Conservation (phyloP, 345 rosid species). For the rapeseed (Brassica napus) region Da-Ae NC_063434.1:3394501-3395000, state of each 20-base stretch:
- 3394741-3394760: background rate
- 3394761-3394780: slow-evolving; percentile 3
- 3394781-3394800: slow-evolving; percentile 2
- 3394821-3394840: background rate
- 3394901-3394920: slow-evolving; percentile 64
- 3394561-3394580: background rate
- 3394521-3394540: slow-evolving; percentile 92
- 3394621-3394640: background rate
- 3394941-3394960: background rate
- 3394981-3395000: slow-evolving; percentile 88
- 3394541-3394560: slow-evolving; percentile 98
- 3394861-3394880: slow-evolving; percentile 93
- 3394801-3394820: slow-evolving; percentile 13
- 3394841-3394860: slow-evolving; percentile 79
- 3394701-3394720: slow-evolving; percentile 94
- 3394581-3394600: background rate
- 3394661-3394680: slow-evolving; percentile 99
- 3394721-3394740: slow-evolving; percentile 96
- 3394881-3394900: slow-evolving; percentile 90
- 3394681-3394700: slow-evolving; percentile 96
- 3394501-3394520: slow-evolving; percentile 99
- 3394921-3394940: background rate
- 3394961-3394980: slow-evolving; percentile 49
- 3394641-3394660: slow-evolving; percentile 42
- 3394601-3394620: background rate